These are phyloP conservation scores for Brasenia schreberi DNA, from an alignment of 164 flowering plant genomes.

Conservation along the genomic window DNA sequence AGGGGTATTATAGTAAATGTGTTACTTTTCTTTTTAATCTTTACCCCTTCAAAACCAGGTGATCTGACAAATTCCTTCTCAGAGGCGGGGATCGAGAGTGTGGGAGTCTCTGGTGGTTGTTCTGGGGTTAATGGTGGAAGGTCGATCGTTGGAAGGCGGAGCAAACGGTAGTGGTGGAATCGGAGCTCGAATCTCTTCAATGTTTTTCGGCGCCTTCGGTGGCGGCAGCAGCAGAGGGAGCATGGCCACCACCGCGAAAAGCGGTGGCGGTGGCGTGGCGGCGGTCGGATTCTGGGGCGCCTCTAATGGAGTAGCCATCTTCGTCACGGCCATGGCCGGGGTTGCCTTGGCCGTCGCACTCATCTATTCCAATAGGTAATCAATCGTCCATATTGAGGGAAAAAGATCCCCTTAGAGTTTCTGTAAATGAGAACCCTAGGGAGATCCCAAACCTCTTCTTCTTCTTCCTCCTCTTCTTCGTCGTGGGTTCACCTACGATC, in stretches of 20 bases:
- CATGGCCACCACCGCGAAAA: constrained; percentile 14
- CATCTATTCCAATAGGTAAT: constrained; percentile 48
- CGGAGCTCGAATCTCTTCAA: not conserved
- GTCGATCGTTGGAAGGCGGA: not conserved
- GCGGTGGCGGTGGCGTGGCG: constrained; percentile 8
- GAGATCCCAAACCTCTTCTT: constrained; percentile 48
- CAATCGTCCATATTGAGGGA: not conserved
- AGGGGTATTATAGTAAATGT: too few species aligned
- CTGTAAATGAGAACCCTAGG: constrained; percentile 67
- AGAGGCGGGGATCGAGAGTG: too few species aligned
- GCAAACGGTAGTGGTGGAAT: not conserved
- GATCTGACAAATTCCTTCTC: too few species aligned
- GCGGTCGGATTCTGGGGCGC: constrained; percentile 12
- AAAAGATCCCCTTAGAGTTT: not conserved
- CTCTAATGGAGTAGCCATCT: constrained; percentile 23
- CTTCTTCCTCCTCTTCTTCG: constrained; percentile 30
- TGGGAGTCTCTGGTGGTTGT: too few species aligned
- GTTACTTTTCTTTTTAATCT: too few species aligned
- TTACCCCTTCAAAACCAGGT: too few species aligned
- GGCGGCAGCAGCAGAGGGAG: constrained; percentile 4
- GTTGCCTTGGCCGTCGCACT: constrained; percentile 55
- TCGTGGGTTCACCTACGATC: constrained; percentile 3
- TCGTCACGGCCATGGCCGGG: constrained; percentile 64
- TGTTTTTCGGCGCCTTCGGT: not conserved
- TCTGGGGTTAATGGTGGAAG: not conserved